These are phyloP conservation scores for Phlebiopsis flavidoalba DNA, from an alignment of 768 basidiomycete genomes.

Conservation along the genomic window DNA sequence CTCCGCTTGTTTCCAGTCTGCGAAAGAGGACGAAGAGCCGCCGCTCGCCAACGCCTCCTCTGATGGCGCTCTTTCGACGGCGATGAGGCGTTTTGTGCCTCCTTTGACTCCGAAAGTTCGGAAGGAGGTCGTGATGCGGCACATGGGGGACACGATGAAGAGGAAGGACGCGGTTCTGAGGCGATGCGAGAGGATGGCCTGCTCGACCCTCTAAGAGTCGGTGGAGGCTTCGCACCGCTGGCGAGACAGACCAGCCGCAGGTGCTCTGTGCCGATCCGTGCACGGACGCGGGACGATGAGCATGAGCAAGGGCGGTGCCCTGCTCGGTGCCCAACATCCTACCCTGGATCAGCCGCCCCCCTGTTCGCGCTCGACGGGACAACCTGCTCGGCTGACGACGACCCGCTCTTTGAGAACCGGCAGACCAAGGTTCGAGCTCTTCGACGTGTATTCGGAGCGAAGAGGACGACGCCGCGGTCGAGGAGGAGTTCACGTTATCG, in stretches of 20 bases:
- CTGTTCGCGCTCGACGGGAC: neutral
- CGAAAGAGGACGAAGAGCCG: conserved; percentile 27
- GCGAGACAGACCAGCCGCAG: neutral
- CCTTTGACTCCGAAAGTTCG: neutral
- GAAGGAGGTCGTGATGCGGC: neutral
- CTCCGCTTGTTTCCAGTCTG: conserved; percentile 25
- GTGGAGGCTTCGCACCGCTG: neutral
- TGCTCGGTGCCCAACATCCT: neutral
- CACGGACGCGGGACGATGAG: conserved; percentile 4
- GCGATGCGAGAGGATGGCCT: conserved; percentile 3
- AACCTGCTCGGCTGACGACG: neutral
- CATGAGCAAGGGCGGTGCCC: neutral
- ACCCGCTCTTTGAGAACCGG: conserved; percentile 3
- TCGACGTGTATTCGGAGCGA: conserved; percentile 13
- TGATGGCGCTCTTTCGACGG: neutral
- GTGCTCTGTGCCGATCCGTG: conserved; percentile 6
- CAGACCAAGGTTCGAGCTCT: conserved; percentile 14
- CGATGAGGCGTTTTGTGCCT: neutral
- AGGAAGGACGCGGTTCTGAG: neutral
- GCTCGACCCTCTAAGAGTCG: neutral
- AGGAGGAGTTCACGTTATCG: conserved; percentile 3
- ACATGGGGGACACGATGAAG: neutral
- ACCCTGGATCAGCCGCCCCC: neutral
- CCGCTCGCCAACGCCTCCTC: conserved; percentile 9
- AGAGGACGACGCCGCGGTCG: conserved; percentile 3